Conservation (phyloP, 2,329 filamentous ascomycete genomes). For the Plectosphaerella plurivora region DNA sequence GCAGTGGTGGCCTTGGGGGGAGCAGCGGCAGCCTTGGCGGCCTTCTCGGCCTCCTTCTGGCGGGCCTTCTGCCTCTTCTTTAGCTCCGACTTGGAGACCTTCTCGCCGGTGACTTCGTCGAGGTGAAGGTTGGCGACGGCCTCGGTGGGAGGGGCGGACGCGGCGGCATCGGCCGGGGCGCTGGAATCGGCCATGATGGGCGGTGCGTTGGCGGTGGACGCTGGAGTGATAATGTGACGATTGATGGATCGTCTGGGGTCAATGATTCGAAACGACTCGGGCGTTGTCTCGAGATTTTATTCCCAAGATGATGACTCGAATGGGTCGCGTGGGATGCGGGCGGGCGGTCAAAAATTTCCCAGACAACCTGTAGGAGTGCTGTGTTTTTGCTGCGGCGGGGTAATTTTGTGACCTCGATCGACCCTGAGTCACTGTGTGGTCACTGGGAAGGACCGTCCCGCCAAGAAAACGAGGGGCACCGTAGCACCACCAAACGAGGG, state of each 20-base stretch:
- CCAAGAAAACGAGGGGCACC: neutral
- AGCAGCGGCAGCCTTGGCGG: slow-evolving; percentile 71
- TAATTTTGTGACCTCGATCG: neutral
- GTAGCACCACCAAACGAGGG: neutral
- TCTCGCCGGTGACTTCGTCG: slow-evolving; percentile 92
- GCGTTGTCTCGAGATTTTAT: neutral
- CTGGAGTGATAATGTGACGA: neutral
- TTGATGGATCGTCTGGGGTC: neutral
- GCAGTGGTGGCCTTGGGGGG: slow-evolving; percentile 55
- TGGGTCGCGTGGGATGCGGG: neutral
- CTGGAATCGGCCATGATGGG: slow-evolving; percentile 21
- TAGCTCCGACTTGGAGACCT: slow-evolving; percentile 76
- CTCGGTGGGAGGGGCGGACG: slow-evolving; percentile 39
- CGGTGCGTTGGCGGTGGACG: neutral
- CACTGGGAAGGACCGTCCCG: neutral
- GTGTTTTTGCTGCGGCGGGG: neutral
- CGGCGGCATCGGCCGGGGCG: slow-evolving; percentile 12
- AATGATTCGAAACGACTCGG: neutral
- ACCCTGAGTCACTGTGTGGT: neutral
- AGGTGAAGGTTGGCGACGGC: slow-evolving; percentile 70
- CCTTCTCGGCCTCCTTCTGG: slow-evolving; percentile 83
- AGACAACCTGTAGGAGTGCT: neutral
- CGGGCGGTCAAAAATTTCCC: slow-evolving; percentile 3
- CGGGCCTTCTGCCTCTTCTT: slow-evolving; percentile 96
- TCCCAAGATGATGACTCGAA: neutral